phyloP scores from a whole-genome alignment of 139 green algal genomes.

The Eudorina sp. region DNA sequence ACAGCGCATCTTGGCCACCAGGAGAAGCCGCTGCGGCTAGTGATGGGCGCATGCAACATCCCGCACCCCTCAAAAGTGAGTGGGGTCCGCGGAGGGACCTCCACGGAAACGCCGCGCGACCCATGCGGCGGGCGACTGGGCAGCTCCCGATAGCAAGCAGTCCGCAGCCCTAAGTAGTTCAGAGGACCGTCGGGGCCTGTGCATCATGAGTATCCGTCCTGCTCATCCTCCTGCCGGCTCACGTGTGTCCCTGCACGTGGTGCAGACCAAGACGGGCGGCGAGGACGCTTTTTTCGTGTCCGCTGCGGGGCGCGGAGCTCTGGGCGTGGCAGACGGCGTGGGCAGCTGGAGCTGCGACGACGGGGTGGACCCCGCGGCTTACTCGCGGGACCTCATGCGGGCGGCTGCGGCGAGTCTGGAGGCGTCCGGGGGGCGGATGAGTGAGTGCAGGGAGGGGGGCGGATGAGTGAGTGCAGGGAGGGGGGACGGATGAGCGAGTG shows the following conservation, averaged over 20 bases:
- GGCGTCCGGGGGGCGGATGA: not conserved
- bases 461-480: not conserved
- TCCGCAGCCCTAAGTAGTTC: no score
- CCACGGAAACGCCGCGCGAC: no score
- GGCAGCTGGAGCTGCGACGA: slow-evolving; percentile 81
- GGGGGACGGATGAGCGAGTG: not conserved
- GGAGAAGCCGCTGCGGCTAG: slow-evolving; percentile 9
- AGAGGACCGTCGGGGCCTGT: no score
- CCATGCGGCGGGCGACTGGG: no score
- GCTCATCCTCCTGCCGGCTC: not conserved
- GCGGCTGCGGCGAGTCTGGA: not conserved
- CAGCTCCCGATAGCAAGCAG: no score
- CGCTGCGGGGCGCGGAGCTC: slow-evolving; percentile 53
- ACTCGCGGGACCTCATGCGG: slow-evolving; percentile 73
- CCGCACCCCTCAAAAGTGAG: slow-evolving; percentile 9
- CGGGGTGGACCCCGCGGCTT: slow-evolving; percentile 83
- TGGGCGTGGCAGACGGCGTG: slow-evolving; percentile 90
- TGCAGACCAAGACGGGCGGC: slow-evolving; percentile 69
- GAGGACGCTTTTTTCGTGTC: slow-evolving; percentile 89
- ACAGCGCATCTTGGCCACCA: not conserved
- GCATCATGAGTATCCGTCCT: no score
- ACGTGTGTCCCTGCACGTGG: no score
- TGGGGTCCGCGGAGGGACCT: no score
- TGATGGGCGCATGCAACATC: slow-evolving; percentile 36
- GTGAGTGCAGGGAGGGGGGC: not conserved